These are phyloP conservation scores for Houttuynia cordata DNA, from an alignment of 164 flowering plant genomes.

Conservation along the genomic window DNA sequence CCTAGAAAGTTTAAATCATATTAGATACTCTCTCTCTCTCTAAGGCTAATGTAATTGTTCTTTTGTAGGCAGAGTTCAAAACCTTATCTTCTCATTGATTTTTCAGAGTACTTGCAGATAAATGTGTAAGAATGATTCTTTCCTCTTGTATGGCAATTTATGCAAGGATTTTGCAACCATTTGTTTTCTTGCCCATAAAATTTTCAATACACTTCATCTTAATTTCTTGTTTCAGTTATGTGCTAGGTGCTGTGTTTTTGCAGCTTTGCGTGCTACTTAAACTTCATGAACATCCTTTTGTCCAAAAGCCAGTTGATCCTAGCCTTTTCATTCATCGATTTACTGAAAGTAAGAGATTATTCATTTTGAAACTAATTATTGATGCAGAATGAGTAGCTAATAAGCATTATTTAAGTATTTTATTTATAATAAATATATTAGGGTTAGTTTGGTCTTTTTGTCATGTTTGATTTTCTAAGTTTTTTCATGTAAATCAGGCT, in stretches of 20 bases:
- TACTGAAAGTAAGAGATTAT: conserved; percentile 33
- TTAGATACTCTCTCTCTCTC: too few relatives aligned
- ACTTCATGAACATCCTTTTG: conserved; percentile 51
- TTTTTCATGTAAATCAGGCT: too few relatives aligned
- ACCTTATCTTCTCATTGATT: conserved; percentile 84
- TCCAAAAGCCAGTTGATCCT: conserved; percentile 82
- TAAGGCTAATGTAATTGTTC: neutral
- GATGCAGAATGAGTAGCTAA: too few relatives aligned
- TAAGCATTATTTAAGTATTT: too few relatives aligned
- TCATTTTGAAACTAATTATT: too few relatives aligned
- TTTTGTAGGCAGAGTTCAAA: conserved; percentile 47
- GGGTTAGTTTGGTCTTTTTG: too few relatives aligned
- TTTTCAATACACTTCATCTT: conserved; percentile 1
- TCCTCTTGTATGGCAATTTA: neutral
- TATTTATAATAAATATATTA: too few relatives aligned
- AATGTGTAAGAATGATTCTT: conserved; percentile 52
- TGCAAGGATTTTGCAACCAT: too few relatives aligned
- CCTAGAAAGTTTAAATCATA: too few relatives aligned
- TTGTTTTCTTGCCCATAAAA: neutral
- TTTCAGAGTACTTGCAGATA: conserved; percentile 49
- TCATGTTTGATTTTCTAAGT: too few relatives aligned
- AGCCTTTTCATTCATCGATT: conserved; percentile 73
- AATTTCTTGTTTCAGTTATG: conserved; percentile 48
- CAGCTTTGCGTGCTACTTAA: conserved; percentile 69
- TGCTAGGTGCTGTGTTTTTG: conserved; percentile 85